Conservation (phyloP, 2,329 filamentous ascomycete species). For the Penicillium brevicompactum region DNA sequence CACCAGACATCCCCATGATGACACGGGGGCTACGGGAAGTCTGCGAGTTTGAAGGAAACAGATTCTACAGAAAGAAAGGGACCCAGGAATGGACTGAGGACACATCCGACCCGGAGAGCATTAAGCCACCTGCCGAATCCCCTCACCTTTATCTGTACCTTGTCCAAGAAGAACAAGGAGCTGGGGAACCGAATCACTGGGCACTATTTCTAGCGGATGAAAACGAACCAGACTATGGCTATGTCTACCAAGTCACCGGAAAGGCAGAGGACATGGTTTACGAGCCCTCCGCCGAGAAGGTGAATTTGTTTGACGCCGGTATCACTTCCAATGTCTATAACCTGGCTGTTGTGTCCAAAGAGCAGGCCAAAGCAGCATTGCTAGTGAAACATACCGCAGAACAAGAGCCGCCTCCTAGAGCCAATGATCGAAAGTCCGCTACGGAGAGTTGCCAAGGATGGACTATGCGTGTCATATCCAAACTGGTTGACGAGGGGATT, state of each 20-base stretch:
- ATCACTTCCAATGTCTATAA: slow-evolving; percentile 18
- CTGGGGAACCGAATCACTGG: slow-evolving; percentile 26
- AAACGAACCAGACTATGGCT: slow-evolving; percentile 19
- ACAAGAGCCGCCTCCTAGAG: slow-evolving; percentile 21
- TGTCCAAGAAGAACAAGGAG: slow-evolving; percentile 20
- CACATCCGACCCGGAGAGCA: background rate
- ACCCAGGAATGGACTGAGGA: slow-evolving; percentile 21
- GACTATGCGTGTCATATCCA: slow-evolving; percentile 25
- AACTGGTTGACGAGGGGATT: slow-evolving; percentile 22
- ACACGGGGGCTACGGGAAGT: slow-evolving; percentile 21
- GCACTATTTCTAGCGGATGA: slow-evolving; percentile 27
- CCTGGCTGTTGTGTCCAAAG: slow-evolving; percentile 17
- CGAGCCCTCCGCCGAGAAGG: slow-evolving; percentile 10
- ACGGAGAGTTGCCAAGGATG: slow-evolving; percentile 30
- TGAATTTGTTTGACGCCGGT: slow-evolving; percentile 12
- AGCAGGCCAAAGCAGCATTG: slow-evolving; percentile 15
- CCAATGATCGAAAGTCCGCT: slow-evolving; percentile 18
- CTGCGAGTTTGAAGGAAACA: slow-evolving; percentile 19
- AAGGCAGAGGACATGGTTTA: slow-evolving; percentile 30
- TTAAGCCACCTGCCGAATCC: background rate
- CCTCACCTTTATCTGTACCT: slow-evolving; percentile 22
- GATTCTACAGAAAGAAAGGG: slow-evolving; percentile 19
- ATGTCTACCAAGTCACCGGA: slow-evolving; percentile 29
- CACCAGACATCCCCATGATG: slow-evolving; percentile 5
- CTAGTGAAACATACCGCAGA: slow-evolving; percentile 20